phyloP scores from a whole-genome alignment of 2,329 filamentous ascomycete genomes.

The Paracoccidioides brasiliensis region DNA sequence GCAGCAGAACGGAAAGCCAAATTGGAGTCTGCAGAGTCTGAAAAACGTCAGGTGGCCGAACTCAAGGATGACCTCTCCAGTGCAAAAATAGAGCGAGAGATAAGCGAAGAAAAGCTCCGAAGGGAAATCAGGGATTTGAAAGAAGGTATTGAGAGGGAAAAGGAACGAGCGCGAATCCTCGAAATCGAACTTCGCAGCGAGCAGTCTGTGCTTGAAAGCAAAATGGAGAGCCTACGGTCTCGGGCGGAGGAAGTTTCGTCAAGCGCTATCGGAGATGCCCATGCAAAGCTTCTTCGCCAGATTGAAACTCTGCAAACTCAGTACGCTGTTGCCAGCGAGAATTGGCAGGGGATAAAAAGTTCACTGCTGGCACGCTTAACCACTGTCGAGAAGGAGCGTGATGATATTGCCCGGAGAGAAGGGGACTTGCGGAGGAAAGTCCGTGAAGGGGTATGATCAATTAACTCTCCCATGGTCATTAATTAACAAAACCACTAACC shows the following conservation, averaged over 20 bases:
- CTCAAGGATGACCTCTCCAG: constrained; percentile 53
- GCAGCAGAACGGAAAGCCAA: constrained; percentile 53
- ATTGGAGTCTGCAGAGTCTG: constrained; percentile 53
- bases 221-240: constrained; percentile 74
- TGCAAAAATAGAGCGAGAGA: constrained; percentile 60
- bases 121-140: constrained; percentile 57
- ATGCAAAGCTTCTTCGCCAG: constrained; percentile 81
- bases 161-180: constrained; percentile 52
- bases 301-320: constrained; percentile 93
- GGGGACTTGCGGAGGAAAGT: constrained; percentile 80
- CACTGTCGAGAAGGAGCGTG: constrained; percentile 75
- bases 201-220: constrained; percentile 63
- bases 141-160: constrained; percentile 59
- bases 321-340: constrained; percentile 85
- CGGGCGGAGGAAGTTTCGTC: constrained; percentile 83
- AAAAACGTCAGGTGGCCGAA: constrained; percentile 43
- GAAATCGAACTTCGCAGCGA: constrained; percentile 76
- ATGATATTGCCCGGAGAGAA: constrained; percentile 72
- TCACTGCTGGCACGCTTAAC: constrained; percentile 66
- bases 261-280: constrained; percentile 64
- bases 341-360: constrained; percentile 93
- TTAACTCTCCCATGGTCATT: not conserved
- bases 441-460: constrained; percentile 58
- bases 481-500: constrained; percentile 16
- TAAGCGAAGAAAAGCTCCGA: constrained; percentile 52